These are phyloP conservation scores for Fistulifera pelliculosa DNA, from an alignment of 108 stramenopile genomes.

Conservation along the genomic window DNA sequence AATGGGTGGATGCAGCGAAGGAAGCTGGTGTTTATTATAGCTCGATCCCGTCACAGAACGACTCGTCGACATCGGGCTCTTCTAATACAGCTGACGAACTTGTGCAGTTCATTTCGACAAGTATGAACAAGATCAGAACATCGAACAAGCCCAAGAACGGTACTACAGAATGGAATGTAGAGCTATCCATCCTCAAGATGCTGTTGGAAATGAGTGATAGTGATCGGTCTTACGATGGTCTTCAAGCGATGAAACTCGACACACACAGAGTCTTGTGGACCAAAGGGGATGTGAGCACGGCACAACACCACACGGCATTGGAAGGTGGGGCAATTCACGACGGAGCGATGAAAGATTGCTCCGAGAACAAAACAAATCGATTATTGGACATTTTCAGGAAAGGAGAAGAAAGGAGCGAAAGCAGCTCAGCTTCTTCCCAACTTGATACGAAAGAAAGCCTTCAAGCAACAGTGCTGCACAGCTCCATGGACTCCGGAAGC, in stretches of 20 bases:
- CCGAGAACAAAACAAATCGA: not conserved
- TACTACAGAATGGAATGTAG: conserved; percentile 33
- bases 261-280: conserved; percentile 18
- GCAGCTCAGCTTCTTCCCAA: too few relatives aligned
- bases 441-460: too few relatives aligned
- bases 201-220: conserved; percentile 30
- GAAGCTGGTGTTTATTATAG: conserved; percentile 15
- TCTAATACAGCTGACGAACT: not conserved
- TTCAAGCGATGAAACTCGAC: conserved; percentile 7
- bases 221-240: conserved; percentile 20
- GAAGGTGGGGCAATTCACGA: too few relatives aligned
- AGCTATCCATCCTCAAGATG: conserved; percentile 35
- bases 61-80: not conserved
- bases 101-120: not conserved
- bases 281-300: not conserved
- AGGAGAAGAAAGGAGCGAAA: too few relatives aligned
- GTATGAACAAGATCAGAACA: not conserved
- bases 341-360: not conserved
- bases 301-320: too few relatives aligned
- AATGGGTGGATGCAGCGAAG: conserved; percentile 30
- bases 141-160: conserved; percentile 2
- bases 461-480: too few relatives aligned
- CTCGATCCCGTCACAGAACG: not conserved
- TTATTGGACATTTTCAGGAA: too few relatives aligned
- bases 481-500: not conserved